A percentile compares a stretch with the other conserved stretches of the same genome.
Conservation (phyloP, 2,329 filamentous ascomycete genomes). For the Phialophora verrucosa region DNA sequence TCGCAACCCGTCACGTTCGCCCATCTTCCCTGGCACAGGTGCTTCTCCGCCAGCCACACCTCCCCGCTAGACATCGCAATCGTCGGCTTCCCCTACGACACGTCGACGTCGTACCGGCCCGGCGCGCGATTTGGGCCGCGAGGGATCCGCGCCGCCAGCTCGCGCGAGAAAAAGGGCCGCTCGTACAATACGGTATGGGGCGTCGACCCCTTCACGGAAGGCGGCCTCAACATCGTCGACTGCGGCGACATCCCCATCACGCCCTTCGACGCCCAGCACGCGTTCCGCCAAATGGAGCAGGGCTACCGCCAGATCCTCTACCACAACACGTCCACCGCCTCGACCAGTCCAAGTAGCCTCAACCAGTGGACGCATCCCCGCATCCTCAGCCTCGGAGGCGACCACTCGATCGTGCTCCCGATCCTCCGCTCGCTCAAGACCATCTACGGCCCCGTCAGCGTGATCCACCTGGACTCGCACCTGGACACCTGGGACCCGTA, state of each 20-base stretch:
- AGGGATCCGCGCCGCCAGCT: slow-evolving; percentile 43
- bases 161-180: slow-evolving; percentile 42
- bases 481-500: slow-evolving; percentile 75
- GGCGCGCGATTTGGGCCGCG: slow-evolving; percentile 45
- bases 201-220: slow-evolving; percentile 40
- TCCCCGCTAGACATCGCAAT: slow-evolving; percentile 43
- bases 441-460: slow-evolving; percentile 70
- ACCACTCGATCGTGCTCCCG: slow-evolving; percentile 53
- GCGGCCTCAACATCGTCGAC: slow-evolving; percentile 67
- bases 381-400: slow-evolving; percentile 71
- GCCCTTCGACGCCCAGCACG: slow-evolving; percentile 83
- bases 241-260: slow-evolving; percentile 86
- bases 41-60: slow-evolving; percentile 38
- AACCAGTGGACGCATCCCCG: slow-evolving; percentile 71
- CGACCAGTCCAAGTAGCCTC: slow-evolving; percentile 51
- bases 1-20: slow-evolving; percentile 43
- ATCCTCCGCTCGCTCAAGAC: slow-evolving; percentile 64
- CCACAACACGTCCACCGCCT: slow-evolving; percentile 64
- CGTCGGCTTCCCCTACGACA: slow-evolving; percentile 46
- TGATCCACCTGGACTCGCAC: slow-evolving; percentile 68
- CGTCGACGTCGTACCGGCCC: slow-evolving; percentile 43
- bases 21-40: slow-evolving; percentile 42
- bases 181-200: slow-evolving; percentile 43
- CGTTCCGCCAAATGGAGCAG: slow-evolving; percentile 82
- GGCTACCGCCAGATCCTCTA: slow-evolving; percentile 78